These are phyloP conservation scores for Ballota nigra DNA, from an alignment of 257 asterid species.

Conservation along the genomic window DNA sequence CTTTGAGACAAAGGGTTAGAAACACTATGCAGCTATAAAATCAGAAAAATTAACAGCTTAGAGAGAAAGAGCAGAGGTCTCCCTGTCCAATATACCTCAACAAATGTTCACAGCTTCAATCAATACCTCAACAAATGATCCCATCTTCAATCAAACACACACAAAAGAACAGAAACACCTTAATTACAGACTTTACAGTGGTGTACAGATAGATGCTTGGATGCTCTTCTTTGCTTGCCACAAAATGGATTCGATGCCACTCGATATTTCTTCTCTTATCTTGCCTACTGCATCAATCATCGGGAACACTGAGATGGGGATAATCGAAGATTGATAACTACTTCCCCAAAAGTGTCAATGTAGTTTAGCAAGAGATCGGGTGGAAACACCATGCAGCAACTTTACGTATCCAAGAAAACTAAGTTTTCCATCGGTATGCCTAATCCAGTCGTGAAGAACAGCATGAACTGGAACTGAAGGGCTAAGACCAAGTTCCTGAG, in stretches of 20 bases:
- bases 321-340: not conserved
- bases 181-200: conserved; percentile 41
- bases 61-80: not conserved
- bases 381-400: conserved; percentile 71
- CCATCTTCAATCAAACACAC: conserved; percentile 26
- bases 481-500: conserved; percentile 89
- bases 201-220: conserved; percentile 19
- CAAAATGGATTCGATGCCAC: not conserved
- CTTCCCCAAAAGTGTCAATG: conserved; percentile 37
- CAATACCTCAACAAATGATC: conserved; percentile 9
- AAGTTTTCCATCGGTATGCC: conserved; percentile 84
- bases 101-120: conserved; percentile 9
- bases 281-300: not conserved
- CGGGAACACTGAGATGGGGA: not conserved
- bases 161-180: not conserved
- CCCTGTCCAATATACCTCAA: not conserved
- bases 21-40: not conserved
- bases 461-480: conserved; percentile 84
- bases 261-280: not conserved
- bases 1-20: too few species aligned
- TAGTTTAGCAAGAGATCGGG: conserved; percentile 62
- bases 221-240: not conserved
- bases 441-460: conserved; percentile 84
- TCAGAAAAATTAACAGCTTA: not conserved
- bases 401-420: conserved; percentile 84